Base-by-base conservation (phyloP, 2,329 filamentous ascomycete species). In the Calonectria hongkongensis region DNA sequence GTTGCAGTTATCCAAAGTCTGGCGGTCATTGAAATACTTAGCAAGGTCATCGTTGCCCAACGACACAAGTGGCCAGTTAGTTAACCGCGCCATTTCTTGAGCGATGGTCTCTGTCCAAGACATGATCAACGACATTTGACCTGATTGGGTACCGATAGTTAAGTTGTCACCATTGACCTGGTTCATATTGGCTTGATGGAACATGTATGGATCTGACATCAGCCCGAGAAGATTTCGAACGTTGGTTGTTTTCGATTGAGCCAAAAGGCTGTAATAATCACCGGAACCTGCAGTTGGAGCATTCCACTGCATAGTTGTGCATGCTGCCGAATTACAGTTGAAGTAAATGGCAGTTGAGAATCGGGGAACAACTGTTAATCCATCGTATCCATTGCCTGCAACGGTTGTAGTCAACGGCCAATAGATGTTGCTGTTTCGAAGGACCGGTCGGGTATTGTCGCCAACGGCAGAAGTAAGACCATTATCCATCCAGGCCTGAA, bases 121-220 rank as follows among this genome's bases (percentile, higher is more conserved):
- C 41, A 70, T 75, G 36, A 75, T 71, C 2, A 75, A 50, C 1
- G 74, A 75, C 74, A 75, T 75, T 3, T 43, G 51, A 3, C 73
- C 70, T 0, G 73, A 71, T 41, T 75, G 68, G 10, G 39, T 27
- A 21, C 74, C 74, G n/a, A 75, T 39, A 2, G 73, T 75, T 2
- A 70, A 65, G 6, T 66, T n/a, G 1, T 58, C 63, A 16, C 71
- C 70, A 21, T 64, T 51, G 1, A 21, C 51, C 25, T 60, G 67
- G 3, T 71, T 54, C 74, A 75, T 75, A 33, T 75, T 75, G 43
- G 74, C 74, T 66, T 75, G 74, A 15, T 75, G 74, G 43, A 75
- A 75, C 74, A 75, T 75, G 51, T 75, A 75, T 8, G 74, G 73
- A n/a, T 75, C 74, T 13, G 73, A 60, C 45, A 71, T 56, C 2